Conservation (phyloP, 768 basidiomycete species). For the Macrolepiota dolichaula region DNA sequence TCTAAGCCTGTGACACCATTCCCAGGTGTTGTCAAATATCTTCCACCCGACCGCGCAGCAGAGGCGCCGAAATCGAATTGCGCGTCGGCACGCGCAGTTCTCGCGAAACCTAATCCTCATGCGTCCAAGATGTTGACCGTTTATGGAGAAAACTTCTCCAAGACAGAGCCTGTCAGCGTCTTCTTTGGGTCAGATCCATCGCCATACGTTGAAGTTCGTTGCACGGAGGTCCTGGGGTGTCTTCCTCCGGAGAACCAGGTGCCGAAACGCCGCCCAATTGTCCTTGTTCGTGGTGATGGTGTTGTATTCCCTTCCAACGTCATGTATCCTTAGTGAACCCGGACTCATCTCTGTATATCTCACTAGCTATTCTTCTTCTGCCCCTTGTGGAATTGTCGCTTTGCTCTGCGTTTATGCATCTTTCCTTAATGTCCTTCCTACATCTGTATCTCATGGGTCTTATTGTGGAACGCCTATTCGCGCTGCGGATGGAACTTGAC, state of each 20-base stretch:
- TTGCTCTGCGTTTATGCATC: constrained; percentile 25
- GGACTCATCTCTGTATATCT: constrained; percentile 3
- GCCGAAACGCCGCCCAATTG: constrained; percentile 71
- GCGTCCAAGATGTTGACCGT: constrained; percentile 79
- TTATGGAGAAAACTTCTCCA: constrained; percentile 87
- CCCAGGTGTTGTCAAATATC: constrained; percentile 86
- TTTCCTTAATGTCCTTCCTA: constrained; percentile 12
- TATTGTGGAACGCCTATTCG: constrained; percentile 18
- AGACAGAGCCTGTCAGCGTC: constrained; percentile 74
- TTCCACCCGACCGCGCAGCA: constrained; percentile 83
- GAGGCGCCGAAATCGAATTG: constrained; percentile 78
- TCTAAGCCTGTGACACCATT: constrained; percentile 83
- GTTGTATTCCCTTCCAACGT: constrained; percentile 83
- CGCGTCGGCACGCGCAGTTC: constrained; percentile 58
- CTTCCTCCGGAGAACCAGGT: constrained; percentile 66
- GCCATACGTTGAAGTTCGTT: constrained; percentile 84
- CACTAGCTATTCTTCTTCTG: constrained; percentile 10
- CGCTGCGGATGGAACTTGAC: constrained; percentile 8
- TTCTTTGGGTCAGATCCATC: constrained; percentile 88
- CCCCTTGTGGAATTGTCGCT: constrained; percentile 17
- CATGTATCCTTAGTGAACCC: constrained; percentile 63
- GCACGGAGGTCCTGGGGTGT: constrained; percentile 82
- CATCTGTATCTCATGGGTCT: constrained; percentile 14
- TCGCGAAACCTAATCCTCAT: constrained; percentile 77
- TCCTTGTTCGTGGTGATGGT: constrained; percentile 81